Evolutionary conservation across 352 stramenopile genomes (phyloP).

Genomic region (Aphanomyces astaci): DNA sequence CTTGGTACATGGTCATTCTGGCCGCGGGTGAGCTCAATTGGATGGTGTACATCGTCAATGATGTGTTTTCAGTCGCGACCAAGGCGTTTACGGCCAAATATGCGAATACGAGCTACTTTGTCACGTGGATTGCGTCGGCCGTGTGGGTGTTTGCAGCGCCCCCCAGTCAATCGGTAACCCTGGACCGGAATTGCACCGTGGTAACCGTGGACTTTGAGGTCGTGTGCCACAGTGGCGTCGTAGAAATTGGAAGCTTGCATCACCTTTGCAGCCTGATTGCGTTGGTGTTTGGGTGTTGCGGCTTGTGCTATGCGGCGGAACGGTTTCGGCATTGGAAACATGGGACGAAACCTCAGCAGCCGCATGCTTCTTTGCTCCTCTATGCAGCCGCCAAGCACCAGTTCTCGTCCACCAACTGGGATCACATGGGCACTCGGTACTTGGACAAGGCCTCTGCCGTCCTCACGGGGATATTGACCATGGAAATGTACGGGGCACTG

Average conservation of each 20-base stretch:
- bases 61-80: constrained; percentile 10
- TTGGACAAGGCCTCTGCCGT: constrained; percentile 11
- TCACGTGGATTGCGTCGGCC: constrained; percentile 11
- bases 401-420: neutral
- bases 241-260: neutral
- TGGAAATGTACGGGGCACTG: neutral
- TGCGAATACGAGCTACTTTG: neutral
- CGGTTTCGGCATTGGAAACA: neutral
- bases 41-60: constrained; percentile 20
- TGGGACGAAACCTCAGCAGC: no score
- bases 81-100: neutral
- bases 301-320: neutral
- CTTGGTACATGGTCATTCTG: constrained; percentile 2
- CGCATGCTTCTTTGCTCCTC: neutral
- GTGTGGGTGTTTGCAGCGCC: neutral
- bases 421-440: neutral
- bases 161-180: neutral
- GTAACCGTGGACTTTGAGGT: constrained; percentile 11
- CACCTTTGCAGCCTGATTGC: neutral
- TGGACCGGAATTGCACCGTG: neutral
- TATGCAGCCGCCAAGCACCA: constrained; percentile 1
- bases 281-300: neutral
- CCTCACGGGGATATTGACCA: neutral
- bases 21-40: constrained; percentile 5
- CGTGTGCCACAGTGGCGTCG: constrained; percentile 4